Evolutionary conservation across 2,329 filamentous ascomycete genomes (phyloP), one percentile per base, ranked within the genome.

Genomic region (Neofusicoccum ribis): DNA sequence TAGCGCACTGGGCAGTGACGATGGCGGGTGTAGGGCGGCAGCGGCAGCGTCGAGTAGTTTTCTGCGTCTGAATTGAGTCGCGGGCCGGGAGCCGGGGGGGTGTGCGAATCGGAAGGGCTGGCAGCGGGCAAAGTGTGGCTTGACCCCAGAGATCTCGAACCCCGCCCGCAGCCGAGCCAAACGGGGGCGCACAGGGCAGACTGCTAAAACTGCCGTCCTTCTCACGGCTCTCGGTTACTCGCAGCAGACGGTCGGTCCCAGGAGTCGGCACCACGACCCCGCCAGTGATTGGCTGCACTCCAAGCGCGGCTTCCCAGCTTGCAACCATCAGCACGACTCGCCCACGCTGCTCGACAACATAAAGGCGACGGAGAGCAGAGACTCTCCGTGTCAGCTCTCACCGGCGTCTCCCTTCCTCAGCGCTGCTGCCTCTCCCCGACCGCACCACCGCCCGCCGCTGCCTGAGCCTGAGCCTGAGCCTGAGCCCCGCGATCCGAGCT

Each of bases 191-290:
- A 46, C 54, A 46, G 20, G 15, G 39, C 23, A 17, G 15, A 23
- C 52, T 43, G 15, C 11, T 8, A 23, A 58, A 58, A 56, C 39
- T 56, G 61, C 61, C 61, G 61, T 23, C 11, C 41, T n/a, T 39
- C 41, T 41, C 31, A n/a, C 61, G 61, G 61, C 61, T 64, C 61
- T 64, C 61, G 61, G 61, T 44, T 64, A 64, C 61, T 46, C 31
- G 23, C 14, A 23, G 14, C 39, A 3, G 4, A 14, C 31, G 23
- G 27, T 56, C 61, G 61, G 61, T 20, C 51, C 51, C 49, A 44
- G 44, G 31, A 46, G 20, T 46, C 61, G 61, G 61, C 61, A 56
- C 39, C 61, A n/a, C 20, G 31, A 17, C 44, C 3, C 34, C 17
- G 20, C 1, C 41, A 4, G 15, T 64, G 50, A 64, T 64, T 64